phyloP scores from a whole-genome alignment of 805 yeast species.

The Phaffomyces antillensis region DNA sequence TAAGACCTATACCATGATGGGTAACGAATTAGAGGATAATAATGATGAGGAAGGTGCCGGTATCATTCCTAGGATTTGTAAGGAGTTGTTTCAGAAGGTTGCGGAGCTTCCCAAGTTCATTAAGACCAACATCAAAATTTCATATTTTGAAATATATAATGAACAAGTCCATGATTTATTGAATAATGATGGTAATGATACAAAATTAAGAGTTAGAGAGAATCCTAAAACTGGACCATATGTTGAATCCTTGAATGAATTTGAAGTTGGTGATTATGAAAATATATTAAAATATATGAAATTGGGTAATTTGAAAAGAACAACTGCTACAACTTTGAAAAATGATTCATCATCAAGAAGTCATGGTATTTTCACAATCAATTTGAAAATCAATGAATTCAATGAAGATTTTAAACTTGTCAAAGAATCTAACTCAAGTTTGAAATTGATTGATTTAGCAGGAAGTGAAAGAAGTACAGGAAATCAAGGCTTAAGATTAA shows the following conservation, averaged over 20 bases:
- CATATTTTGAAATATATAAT: constrained; percentile 72
- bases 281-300: constrained; percentile 42
- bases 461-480: constrained; percentile 76
- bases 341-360: constrained; percentile 71
- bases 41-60: constrained; percentile 49
- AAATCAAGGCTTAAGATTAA: constrained; percentile 50
- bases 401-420: constrained; percentile 31
- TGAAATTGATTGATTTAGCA: constrained; percentile 73
- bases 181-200: constrained; percentile 2
- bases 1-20: constrained; percentile 67
- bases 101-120: constrained; percentile 25
- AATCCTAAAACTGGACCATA: constrained; percentile 61
- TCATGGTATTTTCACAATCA: constrained; percentile 69
- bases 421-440: constrained; percentile 47
- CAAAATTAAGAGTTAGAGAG: constrained; percentile 46
- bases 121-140: constrained; percentile 39
- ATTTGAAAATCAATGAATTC: constrained; percentile 50
- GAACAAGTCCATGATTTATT: constrained; percentile 68
- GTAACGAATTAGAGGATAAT: constrained; percentile 25
- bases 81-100: constrained; percentile 41
- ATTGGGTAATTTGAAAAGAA: constrained; percentile 48
- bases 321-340: constrained; percentile 69
- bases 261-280: constrained; percentile 36
- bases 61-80: constrained; percentile 55
- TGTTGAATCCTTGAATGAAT: constrained; percentile 59